Conservation (phyloP, 805 yeast genomes). For the Ogataea nitratoaversa region DNA sequence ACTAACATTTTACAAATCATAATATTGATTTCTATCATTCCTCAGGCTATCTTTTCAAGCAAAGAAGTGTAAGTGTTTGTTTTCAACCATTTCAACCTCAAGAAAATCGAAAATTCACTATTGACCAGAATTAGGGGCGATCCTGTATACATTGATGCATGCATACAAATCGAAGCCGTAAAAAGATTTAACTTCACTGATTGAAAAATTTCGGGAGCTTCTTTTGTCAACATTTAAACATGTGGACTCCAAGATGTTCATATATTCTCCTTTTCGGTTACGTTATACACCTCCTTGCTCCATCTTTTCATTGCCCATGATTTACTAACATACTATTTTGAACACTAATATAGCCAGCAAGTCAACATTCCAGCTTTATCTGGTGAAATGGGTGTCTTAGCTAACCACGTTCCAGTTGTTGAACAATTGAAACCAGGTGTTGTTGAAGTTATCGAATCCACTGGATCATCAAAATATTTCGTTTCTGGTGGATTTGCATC, state of each 20-base stretch:
- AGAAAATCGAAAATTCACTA: too few species aligned
- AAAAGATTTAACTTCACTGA: too few species aligned
- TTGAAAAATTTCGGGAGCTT: too few species aligned
- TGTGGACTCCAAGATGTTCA: too few species aligned
- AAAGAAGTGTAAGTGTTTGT: constrained; percentile 28
- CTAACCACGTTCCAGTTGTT: constrained; percentile 95
- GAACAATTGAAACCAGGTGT: constrained; percentile 97
- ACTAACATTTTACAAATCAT: constrained; percentile 1
- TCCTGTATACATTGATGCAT: too few species aligned
- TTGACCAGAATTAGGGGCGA: too few species aligned
- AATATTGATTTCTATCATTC: not conserved
- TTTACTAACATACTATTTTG: not conserved
- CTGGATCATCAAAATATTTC: constrained; percentile 74
- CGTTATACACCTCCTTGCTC: too few species aligned
- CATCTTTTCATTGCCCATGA: too few species aligned
- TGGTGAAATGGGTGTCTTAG: constrained; percentile 95
- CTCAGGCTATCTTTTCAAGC: constrained; percentile 28
- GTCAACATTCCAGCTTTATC: constrained; percentile 94
- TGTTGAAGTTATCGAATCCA: constrained; percentile 80
- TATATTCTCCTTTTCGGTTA: too few species aligned
- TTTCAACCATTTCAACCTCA: not conserved
- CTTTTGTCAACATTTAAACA: too few species aligned
- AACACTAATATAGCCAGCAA: constrained; percentile 42
- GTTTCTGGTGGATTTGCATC: constrained; percentile 96
- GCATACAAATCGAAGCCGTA: too few species aligned